Conservation (phyloP, 2,329 filamentous ascomycete species). For the Fusarium compactum region DNA sequence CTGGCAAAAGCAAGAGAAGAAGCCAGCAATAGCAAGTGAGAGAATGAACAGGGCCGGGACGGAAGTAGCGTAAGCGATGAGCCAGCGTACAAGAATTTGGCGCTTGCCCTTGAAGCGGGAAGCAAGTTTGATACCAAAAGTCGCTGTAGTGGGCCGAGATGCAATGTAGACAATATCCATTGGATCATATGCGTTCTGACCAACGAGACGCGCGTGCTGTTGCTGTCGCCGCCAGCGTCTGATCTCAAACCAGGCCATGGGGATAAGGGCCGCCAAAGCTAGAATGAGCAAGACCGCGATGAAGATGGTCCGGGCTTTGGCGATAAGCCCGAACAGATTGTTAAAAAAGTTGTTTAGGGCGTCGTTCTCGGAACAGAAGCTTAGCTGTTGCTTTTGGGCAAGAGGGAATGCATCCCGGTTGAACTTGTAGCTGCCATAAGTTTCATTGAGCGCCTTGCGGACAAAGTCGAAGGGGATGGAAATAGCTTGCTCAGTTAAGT, state of each 20-base stretch:
- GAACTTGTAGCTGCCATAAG: conserved; percentile 80
- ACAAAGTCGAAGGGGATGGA: conserved; percentile 84
- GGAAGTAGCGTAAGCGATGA: conserved; percentile 88
- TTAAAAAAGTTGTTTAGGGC: conserved; percentile 87
- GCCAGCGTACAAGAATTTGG: conserved; percentile 83
- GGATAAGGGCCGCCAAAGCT: conserved; percentile 78
- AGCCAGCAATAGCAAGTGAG: conserved; percentile 82
- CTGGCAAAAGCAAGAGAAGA: conserved; percentile 86
- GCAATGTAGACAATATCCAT: conserved; percentile 92
- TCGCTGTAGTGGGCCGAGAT: conserved; percentile 81
- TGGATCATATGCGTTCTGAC: conserved; percentile 75
- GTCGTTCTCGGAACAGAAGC: conserved; percentile 89
- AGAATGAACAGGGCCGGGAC: conserved; percentile 87
- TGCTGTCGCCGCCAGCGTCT: conserved; percentile 80
- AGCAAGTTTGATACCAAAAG: conserved; percentile 77
- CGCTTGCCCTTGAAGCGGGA: conserved; percentile 72
- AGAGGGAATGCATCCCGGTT: conserved; percentile 83
- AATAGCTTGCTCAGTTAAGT: conserved; percentile 81
- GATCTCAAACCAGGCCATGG: conserved; percentile 85
- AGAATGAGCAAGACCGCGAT: conserved; percentile 78
- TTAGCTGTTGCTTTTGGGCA: conserved; percentile 82
- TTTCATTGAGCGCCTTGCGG: conserved; percentile 77
- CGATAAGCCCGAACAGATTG: conserved; percentile 73
- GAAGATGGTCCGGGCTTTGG: conserved; percentile 78
- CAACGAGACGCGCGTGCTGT: conserved; percentile 74